Percentiles rank a stretch among this genome's conserved stretches.
These are phyloP conservation scores for Vigna trinervia DNA, from an alignment of 306 rosid species.

Conservation along the genomic window DNA sequence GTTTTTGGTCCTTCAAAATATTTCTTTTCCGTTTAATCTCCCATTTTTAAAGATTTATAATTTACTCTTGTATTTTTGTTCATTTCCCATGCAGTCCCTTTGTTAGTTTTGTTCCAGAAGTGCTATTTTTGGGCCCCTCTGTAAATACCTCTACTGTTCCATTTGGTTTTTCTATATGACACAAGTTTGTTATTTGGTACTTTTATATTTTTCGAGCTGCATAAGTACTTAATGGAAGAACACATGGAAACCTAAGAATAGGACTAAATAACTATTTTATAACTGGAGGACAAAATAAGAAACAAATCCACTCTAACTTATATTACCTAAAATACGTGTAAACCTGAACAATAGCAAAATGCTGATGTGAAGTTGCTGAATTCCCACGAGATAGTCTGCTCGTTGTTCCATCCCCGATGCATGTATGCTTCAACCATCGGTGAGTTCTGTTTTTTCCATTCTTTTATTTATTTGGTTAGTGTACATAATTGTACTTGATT, in stretches of 20 bases:
- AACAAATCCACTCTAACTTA: background rate
- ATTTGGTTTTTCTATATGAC: background rate
- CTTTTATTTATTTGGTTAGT: background rate
- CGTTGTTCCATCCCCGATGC: background rate
- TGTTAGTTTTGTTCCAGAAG: background rate
- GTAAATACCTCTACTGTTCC: background rate
- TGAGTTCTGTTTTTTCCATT: background rate
- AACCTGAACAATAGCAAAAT: conserved; percentile 8
- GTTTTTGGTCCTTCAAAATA: background rate
- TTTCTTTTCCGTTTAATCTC: background rate
- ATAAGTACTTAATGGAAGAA: background rate
- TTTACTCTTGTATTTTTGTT: background rate
- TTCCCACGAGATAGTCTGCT: background rate
- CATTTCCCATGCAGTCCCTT: background rate
- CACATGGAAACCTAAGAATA: background rate
- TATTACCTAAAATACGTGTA: background rate
- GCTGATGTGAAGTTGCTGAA: background rate
- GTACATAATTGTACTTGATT: background rate
- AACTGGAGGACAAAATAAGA: background rate
- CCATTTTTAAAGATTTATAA: background rate
- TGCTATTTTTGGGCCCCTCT: background rate
- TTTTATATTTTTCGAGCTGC: background rate
- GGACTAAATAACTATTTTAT: background rate
- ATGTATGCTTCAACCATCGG: background rate
- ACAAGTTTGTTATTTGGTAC: background rate